Percentiles rank a stretch among this genome's conserved stretches.
These are phyloP conservation scores for Zygosaccharomyces pseudorouxii DNA, from an alignment of 805 yeast species.

Conservation along the genomic window DNA sequence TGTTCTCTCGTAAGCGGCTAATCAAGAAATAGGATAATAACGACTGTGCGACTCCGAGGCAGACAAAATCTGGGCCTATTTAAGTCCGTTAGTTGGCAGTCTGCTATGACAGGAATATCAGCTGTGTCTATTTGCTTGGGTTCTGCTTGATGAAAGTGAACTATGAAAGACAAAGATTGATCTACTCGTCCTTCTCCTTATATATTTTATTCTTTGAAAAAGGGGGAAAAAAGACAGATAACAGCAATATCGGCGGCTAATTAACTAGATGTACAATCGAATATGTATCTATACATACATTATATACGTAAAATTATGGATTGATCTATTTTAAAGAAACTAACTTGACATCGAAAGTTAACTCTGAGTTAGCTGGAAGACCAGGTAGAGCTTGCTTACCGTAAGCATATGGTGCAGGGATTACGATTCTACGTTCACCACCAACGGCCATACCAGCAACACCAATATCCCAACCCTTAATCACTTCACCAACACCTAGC, in stretches of 20 bases:
- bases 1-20: background rate
- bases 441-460: constrained; percentile 98
- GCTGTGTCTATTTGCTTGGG: background rate
- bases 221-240: background rate
- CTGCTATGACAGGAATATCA: background rate
- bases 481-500: constrained; percentile 96
- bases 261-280: background rate
- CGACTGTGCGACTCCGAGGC: background rate
- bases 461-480: constrained; percentile 98
- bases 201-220: background rate
- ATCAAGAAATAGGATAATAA: background rate
- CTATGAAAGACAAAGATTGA: background rate
- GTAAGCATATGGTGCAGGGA: constrained; percentile 95
- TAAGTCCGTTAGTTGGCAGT: background rate
- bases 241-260: background rate
- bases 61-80: too few species aligned
- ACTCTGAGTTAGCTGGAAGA: constrained; percentile 94
- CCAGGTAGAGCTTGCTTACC: constrained; percentile 95
- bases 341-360: constrained; percentile 93
- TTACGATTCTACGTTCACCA: constrained; percentile 96
- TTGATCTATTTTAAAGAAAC: constrained; percentile 70
- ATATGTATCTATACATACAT: background rate
- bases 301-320: background rate
- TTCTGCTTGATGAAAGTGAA: background rate
- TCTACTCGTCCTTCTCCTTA: background rate